Evolutionary conservation across 2,329 filamentous ascomycete species (phyloP), one percentile per base, ranked within the genome.

Genomic region (Fusarium sp.): DNA sequence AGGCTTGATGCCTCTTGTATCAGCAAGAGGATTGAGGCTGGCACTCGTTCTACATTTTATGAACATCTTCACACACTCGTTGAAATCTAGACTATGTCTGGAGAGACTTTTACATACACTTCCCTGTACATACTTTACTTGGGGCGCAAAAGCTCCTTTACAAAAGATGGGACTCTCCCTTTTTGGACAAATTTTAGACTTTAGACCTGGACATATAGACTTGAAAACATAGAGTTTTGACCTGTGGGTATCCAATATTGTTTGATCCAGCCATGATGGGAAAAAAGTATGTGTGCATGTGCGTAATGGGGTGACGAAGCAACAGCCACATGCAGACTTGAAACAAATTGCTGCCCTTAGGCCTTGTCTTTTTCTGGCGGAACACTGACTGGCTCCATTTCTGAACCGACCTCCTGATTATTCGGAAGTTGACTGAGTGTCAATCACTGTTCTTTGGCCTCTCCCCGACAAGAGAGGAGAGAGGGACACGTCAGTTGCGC

Each of bases 51-150:
- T 57, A 57, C 54, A 69, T 73, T 72, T 65, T 63, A 57, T 56
- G 53, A 60, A 72, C 66, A 68, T 64, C 45, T 76, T 78, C 74
- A 72, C 44, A 74, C 77, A 71, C 62, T 79, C 77, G 45, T 53
- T 79, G 55, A 52, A 68, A 58, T 36, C 47, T 50, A 62, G 54
- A 41, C 72, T 45, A 70, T 47, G 44, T 72, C 62, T 64, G 52
- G 65, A 39, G 39, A 49, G 22, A 58, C 41, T 68, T 76, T 72
- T 72, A 50, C 72, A 67, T 73, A 71, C 7, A 64, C 59, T 77
- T 78, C 71, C 61, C 27, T 78, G 75, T 78, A 79, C 42, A 79
- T 79, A 79, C 59, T 68, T 38, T 53, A 45, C 25, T 33, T 4
- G 41, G 61, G 52, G 66, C 50, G 42, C 47, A 35, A 66, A 54